Base-by-base conservation (phyloP, 352 stramenopile species). In the Pythium scleroteichum region DNA sequence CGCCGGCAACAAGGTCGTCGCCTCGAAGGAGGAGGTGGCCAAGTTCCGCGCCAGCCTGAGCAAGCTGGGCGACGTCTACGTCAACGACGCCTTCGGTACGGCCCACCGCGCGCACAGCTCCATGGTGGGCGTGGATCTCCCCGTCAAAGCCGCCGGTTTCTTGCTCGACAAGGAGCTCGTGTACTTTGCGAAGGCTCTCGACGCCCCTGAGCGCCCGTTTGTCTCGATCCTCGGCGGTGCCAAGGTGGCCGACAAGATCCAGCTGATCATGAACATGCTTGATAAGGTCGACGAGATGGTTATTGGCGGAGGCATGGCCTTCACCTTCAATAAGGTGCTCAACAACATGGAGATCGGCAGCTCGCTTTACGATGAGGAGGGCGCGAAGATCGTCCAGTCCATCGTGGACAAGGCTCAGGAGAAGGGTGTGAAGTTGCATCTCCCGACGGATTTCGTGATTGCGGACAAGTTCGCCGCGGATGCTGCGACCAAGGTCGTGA, bases 201-300 rank as follows among this genome's bases (percentile, higher is more conserved):
- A 99, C 50, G 75, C 95, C 16, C 97, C 97, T 3, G 95, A 98
- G 59, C 87, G 94, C 35, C 98, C 98, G 35, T 97, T 99, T 63
- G 86, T 97, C 57, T 98, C 97, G 24, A 99, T 99, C 71, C 88
- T 99, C 48, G 98, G 98, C 60, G 98, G 98, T 53, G 97, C 98
- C 63, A 99, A 99, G 85, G 97, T 99, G 38, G 97, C 94, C 39
- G 97, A 98, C 66, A 99, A 99, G 84, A 98, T 99, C 72, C 93
- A 97, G 55, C 85, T 99, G 22, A 99, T 99, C 81, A 96, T 99
- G 87, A 98, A 95, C 71, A 92, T 99, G 72, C 88, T 99, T 29
- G 96, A 99, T 70, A 99, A 99, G 76, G 87, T 96, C 48, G 97
- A 99, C 74, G 95, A 96, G 61, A 98, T 99, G 79, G 86, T 99